Evolutionary conservation across 2,329 filamentous ascomycete species (phyloP).

Genomic region (Arthroderma uncinatum): DNA sequence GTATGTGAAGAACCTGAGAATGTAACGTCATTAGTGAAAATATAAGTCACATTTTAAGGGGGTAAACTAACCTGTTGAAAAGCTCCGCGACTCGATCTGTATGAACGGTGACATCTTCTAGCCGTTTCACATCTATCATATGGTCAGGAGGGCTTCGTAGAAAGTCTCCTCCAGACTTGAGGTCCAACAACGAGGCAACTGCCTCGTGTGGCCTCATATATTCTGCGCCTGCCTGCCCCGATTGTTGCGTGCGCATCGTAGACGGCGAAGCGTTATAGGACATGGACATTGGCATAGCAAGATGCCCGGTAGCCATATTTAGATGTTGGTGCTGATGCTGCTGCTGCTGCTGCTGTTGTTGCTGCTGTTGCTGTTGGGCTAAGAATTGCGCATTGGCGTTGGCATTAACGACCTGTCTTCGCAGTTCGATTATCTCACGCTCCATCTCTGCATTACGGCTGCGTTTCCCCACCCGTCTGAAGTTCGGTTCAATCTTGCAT

Average conservation of each 20-base stretch:
- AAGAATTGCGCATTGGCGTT: conserved; percentile 19
- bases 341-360: not conserved
- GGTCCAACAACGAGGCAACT: conserved; percentile 40
- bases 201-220: conserved; percentile 41
- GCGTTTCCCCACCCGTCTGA: conserved; percentile 56
- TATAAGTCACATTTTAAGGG: not conserved
- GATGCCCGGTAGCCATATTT: conserved; percentile 24
- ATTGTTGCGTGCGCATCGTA: conserved; percentile 21
- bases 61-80: conserved; percentile 33
- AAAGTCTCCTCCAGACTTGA: conserved; percentile 38
- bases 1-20: conserved; percentile 49
- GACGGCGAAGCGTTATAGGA: conserved; percentile 16
- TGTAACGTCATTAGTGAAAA: not conserved
- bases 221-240: conserved; percentile 19
- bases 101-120: conserved; percentile 41
- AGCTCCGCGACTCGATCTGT: conserved; percentile 35
- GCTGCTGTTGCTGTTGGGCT: conserved; percentile 8
- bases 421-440: conserved; percentile 43
- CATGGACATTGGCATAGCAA: conserved; percentile 20
- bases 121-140: conserved; percentile 34
- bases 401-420: conserved; percentile 36
- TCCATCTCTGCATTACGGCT: conserved; percentile 56
- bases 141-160: conserved; percentile 41
- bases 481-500: conserved; percentile 58
- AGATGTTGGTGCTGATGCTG: conserved; percentile 10